phyloP scores from a whole-genome alignment of 2,329 filamentous ascomycete genomes.

The Microdochium trichocladiopsis region DNA sequence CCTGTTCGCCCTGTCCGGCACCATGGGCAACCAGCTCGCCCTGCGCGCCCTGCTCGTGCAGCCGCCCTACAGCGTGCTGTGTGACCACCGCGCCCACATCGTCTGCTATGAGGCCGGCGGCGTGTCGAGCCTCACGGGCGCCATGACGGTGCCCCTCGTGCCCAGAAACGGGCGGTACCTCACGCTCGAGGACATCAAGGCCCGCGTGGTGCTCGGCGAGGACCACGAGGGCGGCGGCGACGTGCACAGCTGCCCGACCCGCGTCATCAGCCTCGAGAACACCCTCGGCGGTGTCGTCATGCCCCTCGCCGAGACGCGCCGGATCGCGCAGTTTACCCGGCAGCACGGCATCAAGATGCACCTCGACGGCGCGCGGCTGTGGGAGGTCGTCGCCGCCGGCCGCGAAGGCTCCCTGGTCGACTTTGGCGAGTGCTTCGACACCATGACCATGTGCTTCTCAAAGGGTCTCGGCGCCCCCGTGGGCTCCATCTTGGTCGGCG shows the following conservation, averaged over 20 bases:
- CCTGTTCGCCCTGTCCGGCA: slow-evolving; percentile 68
- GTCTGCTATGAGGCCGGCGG: slow-evolving; percentile 49
- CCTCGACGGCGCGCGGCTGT: slow-evolving; percentile 44
- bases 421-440: slow-evolving; percentile 39
- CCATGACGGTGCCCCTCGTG: slow-evolving; percentile 43
- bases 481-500: slow-evolving; percentile 38
- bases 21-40: slow-evolving; percentile 76
- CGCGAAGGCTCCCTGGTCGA: slow-evolving; percentile 29
- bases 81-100: slow-evolving; percentile 63
- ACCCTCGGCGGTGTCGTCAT: slow-evolving; percentile 27
- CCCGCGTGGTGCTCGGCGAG: slow-evolving; percentile 2
- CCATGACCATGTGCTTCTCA: slow-evolving; percentile 39
- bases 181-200: slow-evolving; percentile 32
- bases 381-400: slow-evolving; percentile 39
- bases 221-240: slow-evolving; percentile 11
- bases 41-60: slow-evolving; percentile 62
- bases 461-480: slow-evolving; percentile 47
- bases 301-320: slow-evolving; percentile 22
- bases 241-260: slow-evolving; percentile 31
- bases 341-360: slow-evolving; percentile 34
- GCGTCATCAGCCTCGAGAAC: slow-evolving; percentile 34
- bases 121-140: slow-evolving; percentile 57
- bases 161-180: slow-evolving; percentile 30
- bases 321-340: slow-evolving; percentile 24
- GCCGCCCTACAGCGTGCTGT: slow-evolving; percentile 65